These are phyloP conservation scores for Ogataea trehalophila DNA, from an alignment of 805 yeast species.

Conservation along the genomic window DNA sequence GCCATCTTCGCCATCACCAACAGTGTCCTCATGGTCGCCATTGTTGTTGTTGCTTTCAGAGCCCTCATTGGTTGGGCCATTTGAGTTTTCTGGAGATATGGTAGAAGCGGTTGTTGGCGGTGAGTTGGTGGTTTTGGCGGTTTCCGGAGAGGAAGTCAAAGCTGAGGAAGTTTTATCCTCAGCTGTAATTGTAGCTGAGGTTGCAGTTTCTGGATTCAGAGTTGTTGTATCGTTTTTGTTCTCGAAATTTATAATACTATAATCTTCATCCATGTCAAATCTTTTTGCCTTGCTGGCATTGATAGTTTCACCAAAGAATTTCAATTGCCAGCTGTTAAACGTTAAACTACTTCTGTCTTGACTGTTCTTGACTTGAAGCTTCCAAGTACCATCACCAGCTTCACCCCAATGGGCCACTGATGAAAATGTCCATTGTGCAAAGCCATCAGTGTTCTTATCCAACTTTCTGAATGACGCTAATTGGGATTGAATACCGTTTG, in stretches of 20 bases:
- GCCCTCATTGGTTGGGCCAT: constrained; percentile 4
- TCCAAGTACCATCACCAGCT: constrained; percentile 78
- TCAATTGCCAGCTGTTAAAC: constrained; percentile 69
- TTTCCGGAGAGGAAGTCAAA: no score
- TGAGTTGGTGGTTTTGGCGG: background rate
- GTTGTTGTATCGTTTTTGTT: constrained; percentile 13
- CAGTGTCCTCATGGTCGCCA: constrained; percentile 9
- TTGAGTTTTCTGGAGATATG: constrained; percentile 5
- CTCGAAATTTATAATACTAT: constrained; percentile 32
- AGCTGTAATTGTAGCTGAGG: background rate
- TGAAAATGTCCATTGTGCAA: constrained; percentile 85
- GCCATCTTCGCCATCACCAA: constrained; percentile 19
- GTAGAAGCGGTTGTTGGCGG: constrained; percentile 11
- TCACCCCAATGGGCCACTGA: constrained; percentile 99
- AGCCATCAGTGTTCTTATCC: constrained; percentile 58
- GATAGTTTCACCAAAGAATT: constrained; percentile 74
- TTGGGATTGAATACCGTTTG: constrained; percentile 66
- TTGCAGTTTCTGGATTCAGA: background rate
- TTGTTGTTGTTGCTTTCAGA: background rate
- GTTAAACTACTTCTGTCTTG: constrained; percentile 33
- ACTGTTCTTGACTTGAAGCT: constrained; percentile 51
- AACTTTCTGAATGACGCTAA: constrained; percentile 62
- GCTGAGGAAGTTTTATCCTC: no score
- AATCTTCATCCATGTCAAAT: constrained; percentile 47
- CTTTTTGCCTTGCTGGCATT: constrained; percentile 59